Evolutionary conservation across 305 asterid genomes (phyloP), one percentile per base, ranked within the genome.

Genomic region (Fraxinus ornus): DNA sequence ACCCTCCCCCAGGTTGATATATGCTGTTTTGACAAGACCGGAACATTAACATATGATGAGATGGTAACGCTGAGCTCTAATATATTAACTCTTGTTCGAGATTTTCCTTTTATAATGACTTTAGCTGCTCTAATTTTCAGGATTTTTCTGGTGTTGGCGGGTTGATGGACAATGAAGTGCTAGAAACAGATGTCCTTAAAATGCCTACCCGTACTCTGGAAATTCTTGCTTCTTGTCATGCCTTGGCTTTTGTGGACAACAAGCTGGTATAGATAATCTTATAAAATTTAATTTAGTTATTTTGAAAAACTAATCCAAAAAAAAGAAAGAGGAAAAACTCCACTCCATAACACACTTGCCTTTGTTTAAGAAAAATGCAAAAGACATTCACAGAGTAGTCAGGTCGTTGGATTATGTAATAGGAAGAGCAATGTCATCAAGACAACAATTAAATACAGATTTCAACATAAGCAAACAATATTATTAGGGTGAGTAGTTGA

Each of bases 81-180:
- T 79, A 35, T 70, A 78, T 78, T 73, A 60, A 83, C 47, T 87
- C 64, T 75, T 85, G 75, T 82, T 71, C 64, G 79, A 66, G 81
- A 81, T 73, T 79, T 79, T 62, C 28, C 22, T 55, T 47, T 26
- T 72, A 39, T 47, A 15, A 2, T 83, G 24, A 8, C 71, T 80
- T 75, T 83, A 49, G 36, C 36, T 49, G 55, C 79, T 81, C 75
- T 81, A 68, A 77, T 81, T 81, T 79, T 84, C 91, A 95, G 99
- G 99, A 94, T 85, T 95, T 95, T 85, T 91, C 96, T 81, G 98
- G 97, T 41, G 95, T 95, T 88, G 95, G 95, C 87, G 98, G 99
- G 78, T 86, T 94, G 91, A 85, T 90, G 36, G 95, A 93, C 41
- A 86, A 83, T 78, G 96, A 89, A 81, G 93, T 89, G 60, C 81